Conservation (phyloP, 176 grass and related monocot species). For the Eragrostis nindensis region DNA sequence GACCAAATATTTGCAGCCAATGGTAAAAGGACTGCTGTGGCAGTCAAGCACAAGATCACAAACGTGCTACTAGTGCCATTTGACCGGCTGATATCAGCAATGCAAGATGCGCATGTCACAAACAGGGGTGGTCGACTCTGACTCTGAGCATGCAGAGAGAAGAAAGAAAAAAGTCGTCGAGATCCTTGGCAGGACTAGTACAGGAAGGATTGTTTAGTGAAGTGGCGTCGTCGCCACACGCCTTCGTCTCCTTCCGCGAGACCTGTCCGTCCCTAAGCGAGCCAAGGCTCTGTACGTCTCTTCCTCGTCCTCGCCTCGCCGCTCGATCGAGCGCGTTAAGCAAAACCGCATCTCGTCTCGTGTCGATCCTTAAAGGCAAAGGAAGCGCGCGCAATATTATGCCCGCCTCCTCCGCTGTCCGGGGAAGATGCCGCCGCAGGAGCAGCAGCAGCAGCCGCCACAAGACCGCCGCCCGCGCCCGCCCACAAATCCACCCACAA, state of each 20-base stretch:
- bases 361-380: slow-evolving; percentile 41
- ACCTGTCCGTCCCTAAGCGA: background rate
- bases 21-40: background rate
- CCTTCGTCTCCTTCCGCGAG: slow-evolving; percentile 19
- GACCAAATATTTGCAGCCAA: background rate
- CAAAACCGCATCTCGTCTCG: background rate
- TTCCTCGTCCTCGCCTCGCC: background rate
- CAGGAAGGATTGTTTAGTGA: too few relatives aligned
- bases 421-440: slow-evolving; percentile 17
- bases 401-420: background rate
- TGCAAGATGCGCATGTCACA: too few relatives aligned
- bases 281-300: background rate
- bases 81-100: too few relatives aligned
- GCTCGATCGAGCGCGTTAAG: slow-evolving; percentile 10
- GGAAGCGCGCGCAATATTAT: slow-evolving; percentile 40
- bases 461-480: too few relatives aligned
- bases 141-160: background rate
- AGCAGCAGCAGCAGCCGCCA: background rate
- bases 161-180: background rate
- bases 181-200: too few relatives aligned
- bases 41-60: background rate
- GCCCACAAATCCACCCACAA: background rate
- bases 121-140: background rate
- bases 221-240: background rate
- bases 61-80: background rate